Percentiles rank a stretch among this genome's conserved stretches.
phyloP scores from a whole-genome alignment of 1,139 yeast genomes.

The Yamadazyma oceani region DNA sequence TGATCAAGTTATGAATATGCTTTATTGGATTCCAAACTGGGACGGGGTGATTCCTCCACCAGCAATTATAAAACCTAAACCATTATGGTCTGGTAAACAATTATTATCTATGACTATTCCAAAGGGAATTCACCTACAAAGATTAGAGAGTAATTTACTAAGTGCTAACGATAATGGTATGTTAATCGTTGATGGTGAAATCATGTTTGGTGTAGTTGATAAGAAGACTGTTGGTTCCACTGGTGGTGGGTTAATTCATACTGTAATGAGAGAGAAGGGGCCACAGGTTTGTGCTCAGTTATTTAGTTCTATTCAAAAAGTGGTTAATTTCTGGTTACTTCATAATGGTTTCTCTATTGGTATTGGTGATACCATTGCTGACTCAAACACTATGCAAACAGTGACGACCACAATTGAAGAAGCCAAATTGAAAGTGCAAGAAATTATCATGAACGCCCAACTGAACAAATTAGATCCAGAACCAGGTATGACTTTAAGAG shows the following conservation, averaged over 20 bases:
- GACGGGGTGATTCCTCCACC: conserved; percentile 99
- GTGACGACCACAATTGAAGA: conserved; percentile 90
- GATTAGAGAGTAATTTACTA: conserved; percentile 83
- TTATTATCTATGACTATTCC: conserved; percentile 91
- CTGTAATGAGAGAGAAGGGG: conserved; percentile 97
- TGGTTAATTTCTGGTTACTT: conserved; percentile 92
- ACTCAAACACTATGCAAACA: conserved; percentile 90
- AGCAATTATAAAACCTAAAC: conserved; percentile 90
- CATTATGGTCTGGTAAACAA: conserved; percentile 98
- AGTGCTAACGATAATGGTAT: conserved; percentile 91
- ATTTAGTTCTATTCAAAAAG: conserved; percentile 91
- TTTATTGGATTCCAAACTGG: conserved; percentile 98
- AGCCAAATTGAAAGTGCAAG: conserved; percentile 92
- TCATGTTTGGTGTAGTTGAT: conserved; percentile 96
- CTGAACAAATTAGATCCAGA: conserved; percentile 85
- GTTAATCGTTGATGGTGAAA: conserved; percentile 89
- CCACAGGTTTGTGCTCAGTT: conserved; percentile 86
- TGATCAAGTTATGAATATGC: conserved; percentile 93
- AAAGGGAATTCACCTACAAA: conserved; percentile 88
- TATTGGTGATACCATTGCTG: conserved; percentile 99
- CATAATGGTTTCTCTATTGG: conserved; percentile 98
- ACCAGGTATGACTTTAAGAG: conserved; percentile 99
- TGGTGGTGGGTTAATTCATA: conserved; percentile 96
- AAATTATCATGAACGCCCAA: conserved; percentile 89
- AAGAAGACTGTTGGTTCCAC: conserved; percentile 98